Base-by-base conservation (phyloP, 176 grass and related monocot genomes). In the Metroxylon sagu region DNA sequence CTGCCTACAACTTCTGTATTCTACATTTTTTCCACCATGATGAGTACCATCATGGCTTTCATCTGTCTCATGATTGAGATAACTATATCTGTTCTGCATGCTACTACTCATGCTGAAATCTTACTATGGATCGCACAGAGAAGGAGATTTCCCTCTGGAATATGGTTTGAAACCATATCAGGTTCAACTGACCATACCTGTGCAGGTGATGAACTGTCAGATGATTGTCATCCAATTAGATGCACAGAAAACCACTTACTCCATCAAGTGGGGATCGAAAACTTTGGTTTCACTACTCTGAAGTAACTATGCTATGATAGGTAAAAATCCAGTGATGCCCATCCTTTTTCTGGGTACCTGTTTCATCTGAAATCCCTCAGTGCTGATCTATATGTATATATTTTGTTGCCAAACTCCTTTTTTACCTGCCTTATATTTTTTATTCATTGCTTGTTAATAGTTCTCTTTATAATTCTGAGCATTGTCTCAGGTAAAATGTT, bases 21-120 rank as follows among this genome's bases (percentile, higher is more conserved):
- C 78, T 91, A 91, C 54, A 82, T 97, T 68, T 91, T 91, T 61
- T 97, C 88, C 67, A 85, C 92, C 52, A 88, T 90, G 68, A 75
- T 97, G 76, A 85, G 68, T 69, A 82, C 80, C 59, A 71, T 67
- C 54, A 62, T 88, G 59, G 65, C 71, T 75, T 76, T 66, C 67
- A 15, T 91, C 17, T 83, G 78, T 18, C 73, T 87, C 55, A 56
- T 52, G 31, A 50, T 97, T 59, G 92, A 90, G 74, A 81, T 67
- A 43, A 55, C 54, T 29, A 77, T 91, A 25, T 82, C 75, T 65
- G 30, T 97, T 29, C 71, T 97, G 18, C 85, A 91, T 64, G 85
- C 74, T 31, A 88, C 83, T 76, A 83, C 86, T 66, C 75, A 68
- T 50, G 73, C 81, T 74, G 87, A 85, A 61, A 71, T 90, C 29